Base-by-base conservation (phyloP, 2,329 filamentous ascomycete genomes). In the Didymella pinodella region DNA sequence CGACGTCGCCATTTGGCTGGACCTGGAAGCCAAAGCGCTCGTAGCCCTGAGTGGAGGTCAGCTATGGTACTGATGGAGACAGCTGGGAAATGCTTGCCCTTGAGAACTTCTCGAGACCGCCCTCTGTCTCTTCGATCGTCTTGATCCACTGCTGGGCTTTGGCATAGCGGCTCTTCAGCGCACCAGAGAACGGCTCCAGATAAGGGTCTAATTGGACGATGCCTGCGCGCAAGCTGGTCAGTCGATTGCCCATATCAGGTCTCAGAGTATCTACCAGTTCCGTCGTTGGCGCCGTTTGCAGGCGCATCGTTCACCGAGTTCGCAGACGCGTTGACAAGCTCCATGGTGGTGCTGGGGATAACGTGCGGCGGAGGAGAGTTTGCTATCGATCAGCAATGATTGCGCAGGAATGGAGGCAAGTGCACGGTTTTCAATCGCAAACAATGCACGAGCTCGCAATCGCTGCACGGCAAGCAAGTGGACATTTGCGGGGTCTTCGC, bases 91-190 rank as follows among this genome's bases (percentile, higher is more conserved):
- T 36, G 67, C 83, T 61, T 76, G 91, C 92, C 79, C 85, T 90
- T 70, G 91, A 94, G 80, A 98, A 99, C 77, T 94, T 92, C 61
- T 96, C 92, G 43, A 99, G 76, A 16, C 95, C 92, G 48, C 95
- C 95, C 78, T 99, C 95, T 1, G 85, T 87, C 34, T 92, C 85
- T 63, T 96, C 82, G 73, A 99, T 91, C 28, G 81, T 89, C 75
- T 90, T 87, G 72, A 97, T 91, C 95, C 94, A 98, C 58, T 90
- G 82, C 69, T 96, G 88, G 11, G 93, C 88, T 74, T 91, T 92
- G 57, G 85, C 80, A 78, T 89, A 97, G 73, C 95, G 88, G 61
- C 87, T 85, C 77, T 87, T 89, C 64, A 99, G 83, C 31, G 88
- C 82, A 54, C 90, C 91, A 70, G 88, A 86, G 83, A 96, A 97